A percentile compares a stretch with the other conserved stretches of the same genome.
phyloP scores from a whole-genome alignment of 495 filamentous ascomycete genomes.

The Aspergillus taichungensis region DNA sequence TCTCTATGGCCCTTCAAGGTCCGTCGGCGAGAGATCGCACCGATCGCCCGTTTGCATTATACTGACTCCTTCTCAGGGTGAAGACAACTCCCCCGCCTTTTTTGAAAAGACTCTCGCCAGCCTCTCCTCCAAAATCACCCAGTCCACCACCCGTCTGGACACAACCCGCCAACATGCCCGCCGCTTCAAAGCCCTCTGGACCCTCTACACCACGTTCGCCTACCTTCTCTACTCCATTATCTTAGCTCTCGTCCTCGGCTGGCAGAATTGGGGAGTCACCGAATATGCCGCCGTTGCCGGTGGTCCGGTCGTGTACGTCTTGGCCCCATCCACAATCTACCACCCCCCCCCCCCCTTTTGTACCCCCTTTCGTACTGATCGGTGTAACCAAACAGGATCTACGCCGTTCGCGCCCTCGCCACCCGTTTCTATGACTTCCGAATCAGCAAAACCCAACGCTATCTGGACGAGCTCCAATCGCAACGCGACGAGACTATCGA shows the following conservation, averaged over 20 bases:
- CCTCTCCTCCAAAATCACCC: conserved; percentile 71
- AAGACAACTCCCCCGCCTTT: conserved; percentile 75
- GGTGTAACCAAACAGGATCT: conserved; percentile 45
- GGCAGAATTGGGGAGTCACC: conserved; percentile 60
- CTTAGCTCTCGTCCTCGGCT: conserved; percentile 74
- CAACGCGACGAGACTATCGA: conserved; percentile 83
- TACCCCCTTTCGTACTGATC: background rate
- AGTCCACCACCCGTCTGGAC: conserved; percentile 62
- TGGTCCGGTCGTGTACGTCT: conserved; percentile 64
- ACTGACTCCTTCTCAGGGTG: conserved; percentile 43
- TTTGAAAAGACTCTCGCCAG: conserved; percentile 86
- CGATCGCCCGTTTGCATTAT: background rate
- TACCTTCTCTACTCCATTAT: conserved; percentile 82
- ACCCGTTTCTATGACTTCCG: conserved; percentile 74
- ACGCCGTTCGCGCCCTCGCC: conserved; percentile 48
- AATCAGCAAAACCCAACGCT: conserved; percentile 53
- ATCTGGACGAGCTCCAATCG: conserved; percentile 63
- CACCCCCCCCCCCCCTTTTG: background rate
- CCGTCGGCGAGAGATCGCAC: conserved; percentile 7
- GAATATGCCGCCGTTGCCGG: conserved; percentile 73
- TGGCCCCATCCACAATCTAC: background rate
- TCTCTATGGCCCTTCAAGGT: conserved; percentile 78
- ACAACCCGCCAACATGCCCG: conserved; percentile 59
- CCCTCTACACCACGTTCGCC: conserved; percentile 79
- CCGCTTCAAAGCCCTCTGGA: conserved; percentile 77